Evolutionary conservation across 805 yeast species (phyloP).

Genomic region (Wickerhamiella kurtzmanii): DNA sequence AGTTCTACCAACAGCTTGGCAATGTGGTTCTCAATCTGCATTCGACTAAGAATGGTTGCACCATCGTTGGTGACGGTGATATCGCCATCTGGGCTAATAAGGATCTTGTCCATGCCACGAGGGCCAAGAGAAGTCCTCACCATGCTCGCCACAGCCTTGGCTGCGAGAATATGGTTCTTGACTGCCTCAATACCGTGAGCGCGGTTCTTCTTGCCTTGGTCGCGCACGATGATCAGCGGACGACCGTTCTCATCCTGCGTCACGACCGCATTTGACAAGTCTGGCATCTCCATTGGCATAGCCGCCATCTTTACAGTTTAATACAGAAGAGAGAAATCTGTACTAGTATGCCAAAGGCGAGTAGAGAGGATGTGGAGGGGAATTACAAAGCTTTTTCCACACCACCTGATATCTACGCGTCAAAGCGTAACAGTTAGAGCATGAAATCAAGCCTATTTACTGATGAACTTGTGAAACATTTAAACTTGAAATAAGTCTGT

Average conservation of each 20-base stretch:
- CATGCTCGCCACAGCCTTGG: conserved; percentile 85
- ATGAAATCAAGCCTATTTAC: no score
- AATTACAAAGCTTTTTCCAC: neutral
- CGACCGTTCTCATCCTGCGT: conserved; percentile 99
- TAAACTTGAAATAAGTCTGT: no score
- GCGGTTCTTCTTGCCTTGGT: conserved; percentile 50
- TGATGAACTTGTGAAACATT: no score
- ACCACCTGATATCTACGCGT: no score
- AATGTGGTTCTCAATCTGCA: conserved; percentile 91
- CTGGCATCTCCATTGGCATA: conserved; percentile 38
- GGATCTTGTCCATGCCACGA: conserved; percentile 92
- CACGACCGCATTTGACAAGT: conserved; percentile 93
- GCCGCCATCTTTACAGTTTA: neutral
- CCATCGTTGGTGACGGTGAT: conserved; percentile 98
- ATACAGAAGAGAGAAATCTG: neutral
- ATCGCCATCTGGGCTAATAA: conserved; percentile 92
- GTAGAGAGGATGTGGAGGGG: neutral
- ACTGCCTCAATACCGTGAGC: conserved; percentile 70
- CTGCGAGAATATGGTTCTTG: conserved; percentile 78
- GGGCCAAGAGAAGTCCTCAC: conserved; percentile 93
- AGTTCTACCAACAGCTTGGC: conserved; percentile 91
- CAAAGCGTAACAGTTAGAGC: no score
- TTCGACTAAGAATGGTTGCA: conserved; percentile 88
- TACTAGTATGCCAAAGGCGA: neutral
- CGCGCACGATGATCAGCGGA: conserved; percentile 94